Percentiles rank a stretch among this genome's conserved stretches.
These are phyloP conservation scores for Ustilago loliicola DNA, from an alignment of 1,284 basidiomycete genomes.

Conservation along the genomic window DNA sequence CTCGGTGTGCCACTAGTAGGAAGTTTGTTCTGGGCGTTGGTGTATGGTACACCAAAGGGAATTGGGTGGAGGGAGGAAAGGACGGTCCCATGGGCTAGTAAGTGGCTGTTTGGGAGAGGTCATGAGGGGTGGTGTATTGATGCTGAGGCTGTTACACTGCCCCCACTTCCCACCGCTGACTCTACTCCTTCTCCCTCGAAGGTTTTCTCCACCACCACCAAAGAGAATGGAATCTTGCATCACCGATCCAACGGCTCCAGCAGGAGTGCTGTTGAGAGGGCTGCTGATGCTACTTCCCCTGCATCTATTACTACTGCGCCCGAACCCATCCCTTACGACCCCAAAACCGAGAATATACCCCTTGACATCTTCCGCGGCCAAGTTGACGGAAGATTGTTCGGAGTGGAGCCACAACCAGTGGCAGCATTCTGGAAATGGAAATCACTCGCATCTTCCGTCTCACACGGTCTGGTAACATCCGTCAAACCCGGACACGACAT, in stretches of 20 bases:
- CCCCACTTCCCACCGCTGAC: conserved; percentile 14
- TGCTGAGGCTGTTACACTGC: conserved; percentile 33
- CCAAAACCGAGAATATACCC: conserved; percentile 5
- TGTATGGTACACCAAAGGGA: conserved; percentile 28
- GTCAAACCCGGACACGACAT: conserved; percentile 40
- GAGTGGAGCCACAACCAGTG: conserved; percentile 9
- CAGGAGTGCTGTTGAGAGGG: conserved; percentile 9
- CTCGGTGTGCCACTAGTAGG: conserved; percentile 23
- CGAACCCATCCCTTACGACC: conserved; percentile 13
- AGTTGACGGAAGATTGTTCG: conserved; percentile 10
- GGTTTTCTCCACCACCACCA: not conserved
- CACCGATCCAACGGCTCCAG: no score
- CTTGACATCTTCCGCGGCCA: conserved; percentile 21
- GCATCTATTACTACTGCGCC: conserved; percentile 7
- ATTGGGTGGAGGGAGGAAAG: conserved; percentile 30
- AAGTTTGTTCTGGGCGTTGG: conserved; percentile 38
- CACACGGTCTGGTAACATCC: conserved; percentile 18
- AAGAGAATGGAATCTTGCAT: not conserved
- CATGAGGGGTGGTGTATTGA: conserved; percentile 46
- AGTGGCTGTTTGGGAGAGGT: conserved; percentile 28
- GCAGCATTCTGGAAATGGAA: conserved; percentile 46
- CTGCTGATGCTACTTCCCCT: conserved; percentile 16
- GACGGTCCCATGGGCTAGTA: conserved; percentile 25
- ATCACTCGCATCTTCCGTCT: conserved; percentile 21
- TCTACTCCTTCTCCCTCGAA: not conserved